Evolutionary conservation across 2,329 filamentous ascomycete species (phyloP), one percentile per base, ranked within the genome.

Genomic region (Scedosporium dehoogii): DNA sequence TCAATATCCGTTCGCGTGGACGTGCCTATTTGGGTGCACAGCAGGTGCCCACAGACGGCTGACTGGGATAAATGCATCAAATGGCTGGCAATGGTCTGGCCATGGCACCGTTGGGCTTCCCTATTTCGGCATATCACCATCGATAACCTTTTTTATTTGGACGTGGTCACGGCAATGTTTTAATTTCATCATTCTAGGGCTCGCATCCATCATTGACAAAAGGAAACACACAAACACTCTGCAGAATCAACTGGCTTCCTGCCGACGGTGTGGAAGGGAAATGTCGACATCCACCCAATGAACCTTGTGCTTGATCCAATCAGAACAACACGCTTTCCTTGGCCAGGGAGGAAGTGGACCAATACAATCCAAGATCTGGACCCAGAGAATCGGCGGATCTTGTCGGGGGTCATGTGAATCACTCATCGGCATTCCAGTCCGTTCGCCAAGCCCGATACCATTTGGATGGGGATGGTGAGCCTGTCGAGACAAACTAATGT

Each of bases 21-120:
- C 42, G 59, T 60, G 59, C 59, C 44, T 53, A 23, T 53, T 60
- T n/a, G 25, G 59, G 59, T 21, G 29, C 23, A 55, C 23, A 55
- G 21, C 51, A 27, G n/a, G 29, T 14, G 51, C 51, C n/a, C 21
- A 10, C 51, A 27, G 51, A 55, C 51, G 51, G 51, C 14, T 55
- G 18, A 23, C 4, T n/a, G 51, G 51, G 51, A 25, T 55, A 38
- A 38, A 38, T 58, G 21, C 27, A 60, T 60, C 41, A 12, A n/a
- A n/a, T n/a, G n/a, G n/a, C n/a, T 33, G 58, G 21, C 42, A 3
- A 14, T 60, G 58, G 51, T 6, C 51, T 27, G 23, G 51, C 10
- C 51, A 7, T 10, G 44, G 21, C 6, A 18, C 44, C 3, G 33
- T 12, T 38, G 33, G 33, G 10, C 33, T 38, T 12, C 10, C 33